Base-by-base conservation (phyloP, 495 filamentous ascomycete genomes). In the Aspergillus ostianus region DNA sequence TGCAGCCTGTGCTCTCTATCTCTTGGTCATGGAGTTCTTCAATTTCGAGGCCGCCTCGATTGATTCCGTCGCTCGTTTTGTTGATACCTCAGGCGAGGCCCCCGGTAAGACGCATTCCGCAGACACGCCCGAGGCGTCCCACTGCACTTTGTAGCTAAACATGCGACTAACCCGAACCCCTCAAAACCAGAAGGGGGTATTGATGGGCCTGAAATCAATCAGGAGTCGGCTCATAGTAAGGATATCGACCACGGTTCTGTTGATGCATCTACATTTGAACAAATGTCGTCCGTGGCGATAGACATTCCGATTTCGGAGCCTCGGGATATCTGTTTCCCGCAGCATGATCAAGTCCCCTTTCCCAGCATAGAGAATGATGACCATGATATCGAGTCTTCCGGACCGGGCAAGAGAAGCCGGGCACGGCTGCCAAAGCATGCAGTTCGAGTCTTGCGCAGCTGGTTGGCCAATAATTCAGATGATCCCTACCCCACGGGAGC, bases 391-490 rank as follows among this genome's bases (percentile, higher is more conserved):
- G 12, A 12, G 1, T 4, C 36, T 41, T 41, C 36, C 9, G 36
- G 12, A 10, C 13, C 36, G 36, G 9, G 13, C 36, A 41, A 41
- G 36, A 41, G 12, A 41, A 41, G 13, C 36, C 9, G 36, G 1
- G 36, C 36, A 13, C 36, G 36, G 4, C 36, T 41, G 36, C 36
- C 36, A 10, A 41, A 41, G 13, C 36, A 41, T 5, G 36, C 50
- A 36, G 52, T 47, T 6, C 52, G 46, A 8, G 58, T 54, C 15
- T 30, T 61, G 45, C 41, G 47, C 36, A 26, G 30, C 7, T 61
- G 58, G 58, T 49, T 56, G 9, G 27, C 30, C 15, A 17, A 32
- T 9, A 53, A 61, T 27, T n/a, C 26, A 2, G 58, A 82, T 77
- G 64, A 80, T 36, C 58, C 58, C 18, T 61, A 56, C 21, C 58